Conservation (phyloP, 2,329 filamentous ascomycete species). For the Aureobasidium sp. region DNA sequence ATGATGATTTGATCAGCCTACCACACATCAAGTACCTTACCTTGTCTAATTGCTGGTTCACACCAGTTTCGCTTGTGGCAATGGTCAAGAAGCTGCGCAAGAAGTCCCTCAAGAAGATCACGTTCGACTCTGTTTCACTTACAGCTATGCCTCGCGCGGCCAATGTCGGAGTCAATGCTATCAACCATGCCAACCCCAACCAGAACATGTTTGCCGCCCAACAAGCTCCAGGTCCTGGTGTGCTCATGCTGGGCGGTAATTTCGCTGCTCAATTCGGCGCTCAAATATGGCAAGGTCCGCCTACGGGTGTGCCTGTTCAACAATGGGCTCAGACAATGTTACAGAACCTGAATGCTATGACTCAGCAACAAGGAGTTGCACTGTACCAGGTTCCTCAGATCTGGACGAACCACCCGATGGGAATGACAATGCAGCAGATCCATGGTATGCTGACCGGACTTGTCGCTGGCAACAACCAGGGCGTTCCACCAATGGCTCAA, state of each 20-base stretch:
- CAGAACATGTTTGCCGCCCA: not conserved
- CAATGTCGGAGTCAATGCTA: not conserved
- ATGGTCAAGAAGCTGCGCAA: conserved; percentile 46
- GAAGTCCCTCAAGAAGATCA: conserved; percentile 46
- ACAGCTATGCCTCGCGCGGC: conserved; percentile 37
- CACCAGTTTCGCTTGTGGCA: conserved; percentile 50
- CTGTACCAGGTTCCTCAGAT: conserved; percentile 7
- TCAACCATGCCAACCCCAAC: not conserved
- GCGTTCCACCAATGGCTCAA: not conserved
- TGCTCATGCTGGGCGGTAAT: not conserved
- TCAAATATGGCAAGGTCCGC: conserved; percentile 10
- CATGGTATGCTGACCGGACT: not conserved
- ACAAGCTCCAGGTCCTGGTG: not conserved
- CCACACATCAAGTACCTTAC: conserved; percentile 53
- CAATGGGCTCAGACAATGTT: conserved; percentile 10
- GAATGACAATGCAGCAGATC: conserved; percentile 11
- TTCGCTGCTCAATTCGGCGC: conserved; percentile 1
- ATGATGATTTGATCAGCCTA: conserved; percentile 41
- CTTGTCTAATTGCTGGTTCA: conserved; percentile 63
- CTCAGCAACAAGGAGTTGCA: not conserved
- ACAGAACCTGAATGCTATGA: not conserved
- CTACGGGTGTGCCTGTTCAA: not conserved
- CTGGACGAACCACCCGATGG: conserved; percentile 11
- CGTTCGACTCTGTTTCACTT: conserved; percentile 59
- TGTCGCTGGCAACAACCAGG: not conserved